Percentiles rank a stretch among this genome's conserved stretches.
phyloP scores from a whole-genome alignment of 1,284 basidiomycete species.

The Gymnopus androsaceus region DNA sequence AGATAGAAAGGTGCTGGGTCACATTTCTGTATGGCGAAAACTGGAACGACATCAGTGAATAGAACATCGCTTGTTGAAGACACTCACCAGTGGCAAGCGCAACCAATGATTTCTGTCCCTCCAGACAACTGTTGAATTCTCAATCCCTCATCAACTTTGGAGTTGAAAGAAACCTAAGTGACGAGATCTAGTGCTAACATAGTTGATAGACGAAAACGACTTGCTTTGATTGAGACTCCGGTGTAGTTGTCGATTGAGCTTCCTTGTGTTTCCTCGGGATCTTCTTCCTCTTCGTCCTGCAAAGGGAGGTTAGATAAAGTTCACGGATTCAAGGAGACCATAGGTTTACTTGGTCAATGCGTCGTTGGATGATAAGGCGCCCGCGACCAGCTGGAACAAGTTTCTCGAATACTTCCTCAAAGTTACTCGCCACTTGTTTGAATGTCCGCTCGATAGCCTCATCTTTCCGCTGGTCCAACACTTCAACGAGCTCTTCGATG shows the following conservation, averaged over 20 bases:
- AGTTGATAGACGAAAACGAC: slow-evolving; percentile 3
- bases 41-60: slow-evolving; percentile 37
- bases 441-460: slow-evolving; percentile 98
- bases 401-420: slow-evolving; percentile 95
- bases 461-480: slow-evolving; percentile 95
- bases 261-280: slow-evolving; percentile 69
- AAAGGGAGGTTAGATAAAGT: slow-evolving; percentile 23
- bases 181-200: slow-evolving; percentile 3
- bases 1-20: slow-evolving; percentile 99
- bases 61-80: background rate
- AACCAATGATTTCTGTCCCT: slow-evolving; percentile 96
- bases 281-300: slow-evolving; percentile 72
- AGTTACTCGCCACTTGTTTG: slow-evolving; percentile 96
- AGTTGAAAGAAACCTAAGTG: slow-evolving; percentile 92
- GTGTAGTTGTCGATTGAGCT: slow-evolving; percentile 92
- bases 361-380: slow-evolving; percentile 87
- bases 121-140: slow-evolving; percentile 97
- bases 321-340: slow-evolving; percentile 1
- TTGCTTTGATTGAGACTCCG: slow-evolving; percentile 90
- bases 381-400: slow-evolving; percentile 96
- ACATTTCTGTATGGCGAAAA: slow-evolving; percentile 99
- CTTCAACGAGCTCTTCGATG: slow-evolving; percentile 93
- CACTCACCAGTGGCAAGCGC: slow-evolving; percentile 85
- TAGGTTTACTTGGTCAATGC: slow-evolving; percentile 80
- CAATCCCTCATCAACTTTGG: slow-evolving; percentile 93